These are phyloP conservation scores for Hanseniaspora occidentalis DNA, from an alignment of 805 yeast species.

Conservation along the genomic window DNA sequence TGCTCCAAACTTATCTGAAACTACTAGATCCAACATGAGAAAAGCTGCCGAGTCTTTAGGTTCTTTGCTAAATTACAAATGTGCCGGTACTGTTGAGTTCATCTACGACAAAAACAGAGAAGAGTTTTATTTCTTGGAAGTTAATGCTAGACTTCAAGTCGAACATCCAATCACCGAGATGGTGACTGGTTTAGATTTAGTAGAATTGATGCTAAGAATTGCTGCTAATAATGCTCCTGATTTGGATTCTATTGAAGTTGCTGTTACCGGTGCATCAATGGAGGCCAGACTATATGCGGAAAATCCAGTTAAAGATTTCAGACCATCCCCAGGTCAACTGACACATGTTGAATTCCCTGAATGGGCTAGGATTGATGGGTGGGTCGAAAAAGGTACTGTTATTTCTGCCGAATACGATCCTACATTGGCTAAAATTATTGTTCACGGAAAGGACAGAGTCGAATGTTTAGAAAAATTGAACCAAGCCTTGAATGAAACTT, in stretches of 20 bases:
- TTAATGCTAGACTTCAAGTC: constrained; percentile 91
- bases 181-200: constrained; percentile 90
- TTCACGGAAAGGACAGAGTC: constrained; percentile 77
- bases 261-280: constrained; percentile 79
- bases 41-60: constrained; percentile 77
- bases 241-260: constrained; percentile 41
- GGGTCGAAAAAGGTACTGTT: constrained; percentile 83
- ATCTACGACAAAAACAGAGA: constrained; percentile 79
- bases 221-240: constrained; percentile 87
- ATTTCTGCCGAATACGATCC: constrained; percentile 94
- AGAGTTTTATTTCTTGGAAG: constrained; percentile 90
- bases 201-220: constrained; percentile 91
- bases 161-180: constrained; percentile 96
- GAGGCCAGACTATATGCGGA: constrained; percentile 96
- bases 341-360: constrained; percentile 75
- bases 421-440: constrained; percentile 90
- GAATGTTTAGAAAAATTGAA: constrained; percentile 73
- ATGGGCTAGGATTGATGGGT: constrained; percentile 90
- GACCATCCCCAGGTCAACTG: constrained; percentile 93
- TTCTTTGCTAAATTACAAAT: constrained; percentile 72
- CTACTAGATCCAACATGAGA: constrained; percentile 64
- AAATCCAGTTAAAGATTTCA: constrained; percentile 87
- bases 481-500: constrained; percentile 75
- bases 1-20: constrained; percentile 82
- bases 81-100: constrained; percentile 97